These are phyloP conservation scores for Boletus sensibilis DNA, from an alignment of 768 basidiomycete genomes.

Conservation along the genomic window DNA sequence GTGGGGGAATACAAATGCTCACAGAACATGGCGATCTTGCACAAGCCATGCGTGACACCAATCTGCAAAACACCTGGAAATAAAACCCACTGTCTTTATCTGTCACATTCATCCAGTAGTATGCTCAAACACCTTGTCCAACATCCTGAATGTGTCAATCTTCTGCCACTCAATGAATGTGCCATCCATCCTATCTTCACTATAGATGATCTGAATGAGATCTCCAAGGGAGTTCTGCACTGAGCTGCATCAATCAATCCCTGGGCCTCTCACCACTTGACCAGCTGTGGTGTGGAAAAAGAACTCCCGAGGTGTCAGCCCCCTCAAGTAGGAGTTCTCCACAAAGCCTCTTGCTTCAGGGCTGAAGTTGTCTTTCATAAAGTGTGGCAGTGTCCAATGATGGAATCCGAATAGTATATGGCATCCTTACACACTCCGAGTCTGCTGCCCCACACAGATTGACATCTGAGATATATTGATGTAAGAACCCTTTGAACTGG, in stretches of 20 bases:
- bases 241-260: conserved; percentile 97
- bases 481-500: conserved; percentile 97
- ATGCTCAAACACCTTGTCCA: conserved; percentile 80
- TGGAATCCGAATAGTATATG: conserved; percentile 98
- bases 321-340: conserved; percentile 96
- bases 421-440: conserved; percentile 95
- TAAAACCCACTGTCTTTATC: conserved; percentile 78
- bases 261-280: too few relatives aligned
- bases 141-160: conserved; percentile 85
- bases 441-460: conserved; percentile 97
- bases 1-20: conserved; percentile 83
- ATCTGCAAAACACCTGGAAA: conserved; percentile 79
- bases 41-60: conserved; percentile 62
- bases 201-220: conserved; percentile 93
- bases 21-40: conserved; percentile 75
- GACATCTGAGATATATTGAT: conserved; percentile 99
- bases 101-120: conserved; percentile 93
- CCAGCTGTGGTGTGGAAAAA: conserved; percentile 99
- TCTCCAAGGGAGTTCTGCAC: conserved; percentile 97
- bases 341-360: conserved; percentile 98
- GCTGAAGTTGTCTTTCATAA: conserved; percentile 97
- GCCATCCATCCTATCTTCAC: conserved; percentile 99
- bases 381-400: conserved; percentile 94
- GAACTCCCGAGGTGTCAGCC: conserved; percentile 96
- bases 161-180: conserved; percentile 95